Evolutionary conservation across 805 yeast species (phyloP), one percentile per base, ranked within the genome.

Genomic region (Myxozyma nipponensis): DNA sequence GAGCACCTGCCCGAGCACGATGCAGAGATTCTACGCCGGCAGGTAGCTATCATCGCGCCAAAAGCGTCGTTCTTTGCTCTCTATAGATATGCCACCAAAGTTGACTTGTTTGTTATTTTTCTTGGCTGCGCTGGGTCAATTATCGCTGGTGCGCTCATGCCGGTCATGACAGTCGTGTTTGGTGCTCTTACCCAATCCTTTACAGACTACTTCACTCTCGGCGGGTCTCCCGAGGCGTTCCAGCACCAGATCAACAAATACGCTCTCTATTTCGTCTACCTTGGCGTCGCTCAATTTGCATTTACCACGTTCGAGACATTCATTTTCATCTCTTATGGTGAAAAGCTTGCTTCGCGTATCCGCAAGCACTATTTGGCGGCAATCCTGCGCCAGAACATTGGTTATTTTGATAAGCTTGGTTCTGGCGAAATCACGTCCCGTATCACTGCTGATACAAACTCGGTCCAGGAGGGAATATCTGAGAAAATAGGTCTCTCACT

Each of bases 371-470:
- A 70, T 48, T 58, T 71, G 36, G 46, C 54, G 47, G 68, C 73
- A 1, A 60, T 71, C 3, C 59, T 71, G 40, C 62, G 71, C 35
- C 75, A 71, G 50, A 71, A 71, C 46, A 66, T 71, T 39, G 75
- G 69, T n/a, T 72, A 66, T 47, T 72, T 71, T 49, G 75, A 71
- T 54, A 63, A 64, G 41, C 60, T 71, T 5, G 75, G 75, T 9
- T 65, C 73, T 10, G 75, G 75, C 17, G 71, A 69, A 47, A 70
- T 71, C 39, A 68, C 74, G 10, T 65, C 74, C 9, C 66, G 75
- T n/a, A 71, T 71, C 58, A 69, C 73, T 38, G 65, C 67, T 22
- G 74, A 70, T 43, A 71, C 74, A 19, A 63, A 65, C 34, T 52
- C 64, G 37, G 66, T 71, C 39, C 75, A 72, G 50, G 74, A 69